Conservation (phyloP, 192 early-diverging fungal species). For the Dissophora globulifera region DNA sequence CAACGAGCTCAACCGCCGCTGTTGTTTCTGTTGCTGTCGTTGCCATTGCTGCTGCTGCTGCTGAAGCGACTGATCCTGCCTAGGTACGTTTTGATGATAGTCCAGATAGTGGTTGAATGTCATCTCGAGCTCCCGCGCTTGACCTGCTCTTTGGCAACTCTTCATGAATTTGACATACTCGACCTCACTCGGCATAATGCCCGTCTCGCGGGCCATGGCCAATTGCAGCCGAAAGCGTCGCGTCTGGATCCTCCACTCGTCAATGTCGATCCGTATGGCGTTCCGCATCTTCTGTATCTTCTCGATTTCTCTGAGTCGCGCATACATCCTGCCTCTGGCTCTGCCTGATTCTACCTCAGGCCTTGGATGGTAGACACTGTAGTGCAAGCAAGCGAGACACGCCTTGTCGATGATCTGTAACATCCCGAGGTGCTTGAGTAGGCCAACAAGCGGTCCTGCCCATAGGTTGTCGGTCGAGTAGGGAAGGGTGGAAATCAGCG, state of each 20-base stretch:
- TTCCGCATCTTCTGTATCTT: neutral
- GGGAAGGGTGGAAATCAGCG: constrained; percentile 6
- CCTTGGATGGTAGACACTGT: neutral
- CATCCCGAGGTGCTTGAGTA: neutral
- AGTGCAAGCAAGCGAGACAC: neutral
- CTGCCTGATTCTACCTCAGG: no score
- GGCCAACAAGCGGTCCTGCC: neutral
- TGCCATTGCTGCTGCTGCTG: constrained; percentile 5
- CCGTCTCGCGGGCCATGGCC: constrained; percentile 21
- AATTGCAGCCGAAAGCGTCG: constrained; percentile 34
- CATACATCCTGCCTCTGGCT: neutral
- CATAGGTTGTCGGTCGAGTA: neutral
- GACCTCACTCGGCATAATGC: constrained; percentile 4
- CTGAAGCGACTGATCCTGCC: no score
- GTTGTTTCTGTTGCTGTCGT: neutral
- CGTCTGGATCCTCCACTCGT: constrained; percentile 28
- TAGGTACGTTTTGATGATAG: neutral
- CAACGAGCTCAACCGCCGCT: neutral
- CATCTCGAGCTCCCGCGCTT: constrained; percentile 32
- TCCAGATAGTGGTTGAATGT: constrained; percentile 36
- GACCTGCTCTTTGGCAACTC: constrained; percentile 10
- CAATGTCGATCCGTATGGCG: constrained; percentile 1
- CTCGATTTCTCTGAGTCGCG: neutral
- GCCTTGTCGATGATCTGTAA: neutral
- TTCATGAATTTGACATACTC: constrained; percentile 33